Evolutionary conservation across 2,329 filamentous ascomycete species (phyloP), one percentile per base, ranked within the genome.

Genomic region (Penicillium italicum): DNA sequence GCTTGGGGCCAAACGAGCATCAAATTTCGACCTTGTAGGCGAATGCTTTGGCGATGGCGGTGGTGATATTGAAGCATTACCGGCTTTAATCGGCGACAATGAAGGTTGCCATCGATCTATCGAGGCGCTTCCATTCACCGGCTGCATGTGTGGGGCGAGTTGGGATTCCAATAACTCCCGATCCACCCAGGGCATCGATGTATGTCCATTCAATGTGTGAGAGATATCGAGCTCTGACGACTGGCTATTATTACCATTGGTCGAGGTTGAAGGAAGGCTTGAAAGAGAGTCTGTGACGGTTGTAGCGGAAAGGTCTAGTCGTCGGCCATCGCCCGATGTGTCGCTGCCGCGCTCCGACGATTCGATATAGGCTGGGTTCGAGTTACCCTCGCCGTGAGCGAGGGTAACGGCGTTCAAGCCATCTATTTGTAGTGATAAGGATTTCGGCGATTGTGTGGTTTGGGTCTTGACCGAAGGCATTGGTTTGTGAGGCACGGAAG

Each of bases 1-100:
- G 18, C 82, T 79, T 11, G 62, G 61, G 30, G 57, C 58, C 49
- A 64, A 48, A 33, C 50, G 48, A 34, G 44, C 42, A 40, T 51
- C 53, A 18, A 52, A 50, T 16, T 47, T 51, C 26, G 55, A 47
- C 38, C 40, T 50, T 30, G 53, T 45, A 4, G 28, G 33, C 11
- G 43, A 45, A 46, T 55, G 24, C 5, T 43, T 55, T 24, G 53
- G 43, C 9, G 60, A 59, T 18, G 47, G 38, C 10, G 44, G 20
- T 3, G 60, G 57, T n/a, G 62, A 59, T 30, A 57, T 20, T 24
- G 56, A 61, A 43, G 53, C 55, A 56, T 66, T 61, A 36, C 50
- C 54, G 8, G 52, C 42, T 33, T 58, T 45, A 18, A 62, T 59
- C 2, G 47, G 41, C 10, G 59, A 54, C 10, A 58, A 34, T 50